phyloP scores from a whole-genome alignment of 352 stramenopile species.

The Phytophthora litchii region DNA sequence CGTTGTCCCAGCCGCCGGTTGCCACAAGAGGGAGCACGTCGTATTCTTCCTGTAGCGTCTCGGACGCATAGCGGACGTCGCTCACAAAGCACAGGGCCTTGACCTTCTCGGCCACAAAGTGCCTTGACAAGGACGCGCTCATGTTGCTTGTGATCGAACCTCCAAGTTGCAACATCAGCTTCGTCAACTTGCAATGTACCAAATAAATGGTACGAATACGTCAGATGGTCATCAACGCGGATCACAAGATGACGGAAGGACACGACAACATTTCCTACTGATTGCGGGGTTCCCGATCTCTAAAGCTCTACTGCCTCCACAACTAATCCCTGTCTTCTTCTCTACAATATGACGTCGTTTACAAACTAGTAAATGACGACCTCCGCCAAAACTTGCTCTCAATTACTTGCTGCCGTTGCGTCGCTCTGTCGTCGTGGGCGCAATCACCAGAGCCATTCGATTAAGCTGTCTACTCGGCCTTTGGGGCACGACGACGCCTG shows the following conservation, averaged over 20 bases:
- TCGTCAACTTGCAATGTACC: too few relatives aligned
- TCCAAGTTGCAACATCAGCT: too few relatives aligned
- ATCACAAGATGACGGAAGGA: too few relatives aligned
- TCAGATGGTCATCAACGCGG: background rate
- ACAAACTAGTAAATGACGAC: constrained; percentile 9
- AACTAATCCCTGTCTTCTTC: constrained; percentile 24
- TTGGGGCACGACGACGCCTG: constrained; percentile 67
- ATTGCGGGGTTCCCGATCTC: constrained; percentile 21
- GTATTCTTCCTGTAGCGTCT: constrained; percentile 35
- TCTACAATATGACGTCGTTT: constrained; percentile 29
- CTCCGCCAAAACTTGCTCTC: constrained; percentile 18
- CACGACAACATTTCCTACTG: constrained; percentile 14
- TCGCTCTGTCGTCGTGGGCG: constrained; percentile 15
- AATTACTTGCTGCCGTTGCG: background rate
- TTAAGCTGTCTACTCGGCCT: constrained; percentile 55
- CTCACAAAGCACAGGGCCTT: constrained; percentile 66
- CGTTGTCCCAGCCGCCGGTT: constrained; percentile 60
- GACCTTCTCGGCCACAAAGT: constrained; percentile 72
- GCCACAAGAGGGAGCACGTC: constrained; percentile 63
- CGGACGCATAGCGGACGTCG: constrained; percentile 48
- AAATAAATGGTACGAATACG: too few relatives aligned
- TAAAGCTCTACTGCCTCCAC: constrained; percentile 38
- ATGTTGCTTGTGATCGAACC: constrained; percentile 5
- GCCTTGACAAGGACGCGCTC: constrained; percentile 52
- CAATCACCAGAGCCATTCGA: constrained; percentile 25